phyloP scores from a whole-genome alignment of 768 basidiomycete genomes.

The Xerocomellus dryophilus region DNA sequence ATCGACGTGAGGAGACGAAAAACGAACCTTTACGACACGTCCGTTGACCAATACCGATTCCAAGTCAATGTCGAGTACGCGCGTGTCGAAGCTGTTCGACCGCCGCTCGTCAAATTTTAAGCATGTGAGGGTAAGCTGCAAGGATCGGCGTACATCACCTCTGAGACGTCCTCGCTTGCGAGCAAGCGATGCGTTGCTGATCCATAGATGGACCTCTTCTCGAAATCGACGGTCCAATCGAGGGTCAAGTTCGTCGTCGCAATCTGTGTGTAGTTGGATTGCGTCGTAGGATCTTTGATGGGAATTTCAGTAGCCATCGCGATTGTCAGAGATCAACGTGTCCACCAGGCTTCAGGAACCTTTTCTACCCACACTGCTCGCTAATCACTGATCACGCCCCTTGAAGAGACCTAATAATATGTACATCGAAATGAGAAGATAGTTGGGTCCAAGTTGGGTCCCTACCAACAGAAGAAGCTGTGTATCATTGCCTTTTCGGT shows the following conservation, averaged over 20 bases:
- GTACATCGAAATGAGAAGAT: too few relatives aligned
- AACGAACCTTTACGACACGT: conserved; percentile 43
- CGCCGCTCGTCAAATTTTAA: neutral
- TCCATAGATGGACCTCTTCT: conserved; percentile 43
- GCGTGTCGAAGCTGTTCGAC: conserved; percentile 47
- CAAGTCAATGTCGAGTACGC: conserved; percentile 46
- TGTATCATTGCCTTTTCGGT: too few relatives aligned
- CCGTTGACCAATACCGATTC: conserved; percentile 48
- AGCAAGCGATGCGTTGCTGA: conserved; percentile 44
- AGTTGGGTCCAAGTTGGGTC: too few relatives aligned
- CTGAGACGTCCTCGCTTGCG: conserved; percentile 37
- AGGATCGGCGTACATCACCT: conserved; percentile 39
- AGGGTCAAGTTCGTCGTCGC: conserved; percentile 48
- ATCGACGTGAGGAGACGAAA: neutral
- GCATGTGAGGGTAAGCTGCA: neutral
- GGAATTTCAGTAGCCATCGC: conserved; percentile 16
- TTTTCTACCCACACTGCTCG: too few relatives aligned
- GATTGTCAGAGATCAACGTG: neutral
- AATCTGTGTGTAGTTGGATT: conserved; percentile 56
- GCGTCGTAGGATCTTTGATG: conserved; percentile 43
- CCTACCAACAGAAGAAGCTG: too few relatives aligned
- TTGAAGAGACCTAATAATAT: too few relatives aligned
- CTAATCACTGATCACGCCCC: too few relatives aligned
- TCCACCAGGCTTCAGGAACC: too few relatives aligned
- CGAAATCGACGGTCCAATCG: conserved; percentile 59